Evolutionary conservation across 164 flowering plant species (phyloP).

Genomic region (Vitis amurensis): DNA sequence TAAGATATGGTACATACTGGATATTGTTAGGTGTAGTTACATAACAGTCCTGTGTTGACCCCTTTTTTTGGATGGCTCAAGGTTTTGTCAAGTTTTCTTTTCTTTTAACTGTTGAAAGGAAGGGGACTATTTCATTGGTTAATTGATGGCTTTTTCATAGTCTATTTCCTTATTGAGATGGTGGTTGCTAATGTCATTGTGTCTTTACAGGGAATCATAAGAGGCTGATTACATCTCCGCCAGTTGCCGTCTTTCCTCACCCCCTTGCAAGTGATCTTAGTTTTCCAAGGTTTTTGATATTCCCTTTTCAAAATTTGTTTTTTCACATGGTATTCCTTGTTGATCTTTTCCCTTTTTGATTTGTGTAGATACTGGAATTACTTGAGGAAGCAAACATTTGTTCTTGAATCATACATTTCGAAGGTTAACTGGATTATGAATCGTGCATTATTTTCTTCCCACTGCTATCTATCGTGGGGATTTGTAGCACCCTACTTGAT

Average conservation of each 20-base stretch:
- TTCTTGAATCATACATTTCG: constrained; percentile 79
- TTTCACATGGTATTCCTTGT: not conserved
- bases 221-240: constrained; percentile 89
- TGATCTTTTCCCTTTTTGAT: constrained; percentile 16
- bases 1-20: too few species aligned
- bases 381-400: constrained; percentile 97
- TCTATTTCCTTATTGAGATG: not conserved
- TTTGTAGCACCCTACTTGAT: constrained; percentile 84
- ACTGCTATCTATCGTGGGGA: constrained; percentile 97
- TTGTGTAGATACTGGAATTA: constrained; percentile 92
- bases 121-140: too few species aligned
- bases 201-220: constrained; percentile 71
- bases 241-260: constrained; percentile 95
- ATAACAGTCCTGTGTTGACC: too few species aligned
- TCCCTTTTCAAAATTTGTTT: constrained; percentile 3
- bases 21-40: too few species aligned
- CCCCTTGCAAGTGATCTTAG: constrained; percentile 94
- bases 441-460: constrained; percentile 77
- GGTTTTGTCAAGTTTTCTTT: too few species aligned
- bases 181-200: constrained; percentile 4
- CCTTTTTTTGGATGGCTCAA: too few species aligned
- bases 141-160: not conserved
- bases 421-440: constrained; percentile 87
- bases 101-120: too few species aligned
- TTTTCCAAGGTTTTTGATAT: constrained; percentile 63